phyloP scores from a whole-genome alignment of 352 stramenopile genomes.

The Globisporangium cystogenes region DNA sequence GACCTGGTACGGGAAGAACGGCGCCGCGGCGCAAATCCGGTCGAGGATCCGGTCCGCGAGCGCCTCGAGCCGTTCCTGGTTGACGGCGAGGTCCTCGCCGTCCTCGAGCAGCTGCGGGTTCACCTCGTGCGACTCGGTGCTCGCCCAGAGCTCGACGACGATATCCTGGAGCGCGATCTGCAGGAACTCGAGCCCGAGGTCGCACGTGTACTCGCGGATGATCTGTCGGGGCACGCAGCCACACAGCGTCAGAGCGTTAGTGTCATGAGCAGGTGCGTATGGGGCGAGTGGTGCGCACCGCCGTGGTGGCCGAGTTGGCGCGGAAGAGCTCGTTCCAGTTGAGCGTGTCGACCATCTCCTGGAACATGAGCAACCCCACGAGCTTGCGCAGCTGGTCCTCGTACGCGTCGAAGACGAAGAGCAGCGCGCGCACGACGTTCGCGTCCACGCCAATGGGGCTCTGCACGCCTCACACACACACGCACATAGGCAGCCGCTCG shows the following conservation, averaged over 20 bases:
- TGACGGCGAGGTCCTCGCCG: conserved; percentile 35
- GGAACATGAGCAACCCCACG: conserved; percentile 63
- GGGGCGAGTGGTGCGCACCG: conserved; percentile 17
- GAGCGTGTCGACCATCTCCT: conserved; percentile 69
- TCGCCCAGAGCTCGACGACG: conserved; percentile 45
- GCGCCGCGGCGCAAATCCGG: conserved; percentile 34
- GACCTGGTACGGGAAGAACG: conserved; percentile 68
- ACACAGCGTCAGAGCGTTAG: background rate
- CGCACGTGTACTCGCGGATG: conserved; percentile 73
- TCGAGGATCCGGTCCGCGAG: conserved; percentile 49
- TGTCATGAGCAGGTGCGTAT: background rate
- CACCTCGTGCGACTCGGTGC: conserved; percentile 47
- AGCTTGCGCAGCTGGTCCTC: conserved; percentile 72
- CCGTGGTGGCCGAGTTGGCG: conserved; percentile 69
- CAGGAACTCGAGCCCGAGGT: conserved; percentile 62
- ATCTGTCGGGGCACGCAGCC: conserved; percentile 20
- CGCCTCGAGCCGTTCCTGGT: conserved; percentile 45
- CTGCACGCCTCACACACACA: conserved; percentile 1
- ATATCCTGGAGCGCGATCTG: conserved; percentile 45
- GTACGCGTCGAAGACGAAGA: conserved; percentile 70
- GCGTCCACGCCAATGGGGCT: conserved; percentile 31
- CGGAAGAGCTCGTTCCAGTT: conserved; percentile 85
- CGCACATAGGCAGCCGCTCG: no score
- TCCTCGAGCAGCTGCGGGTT: conserved; percentile 46
- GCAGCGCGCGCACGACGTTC: conserved; percentile 54